phyloP scores from a whole-genome alignment of 108 stramenopile genomes.

The Conticribra weissflogii region DNA sequence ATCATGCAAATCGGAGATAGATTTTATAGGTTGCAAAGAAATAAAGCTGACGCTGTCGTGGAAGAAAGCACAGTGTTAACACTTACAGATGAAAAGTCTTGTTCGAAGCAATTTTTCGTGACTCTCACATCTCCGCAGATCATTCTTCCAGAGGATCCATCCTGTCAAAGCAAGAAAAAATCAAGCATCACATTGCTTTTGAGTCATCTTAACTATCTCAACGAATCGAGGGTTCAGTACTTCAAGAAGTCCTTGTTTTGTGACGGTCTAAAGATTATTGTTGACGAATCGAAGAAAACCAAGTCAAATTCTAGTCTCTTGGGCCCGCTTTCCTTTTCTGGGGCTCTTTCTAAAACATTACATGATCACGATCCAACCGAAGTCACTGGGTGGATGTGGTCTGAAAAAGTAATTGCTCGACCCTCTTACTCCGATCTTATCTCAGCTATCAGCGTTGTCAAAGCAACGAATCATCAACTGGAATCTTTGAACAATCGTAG shows the following conservation, averaged over 20 bases:
- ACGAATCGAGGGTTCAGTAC: constrained; percentile 18
- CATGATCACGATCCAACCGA: neutral
- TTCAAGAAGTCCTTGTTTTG: constrained; percentile 9
- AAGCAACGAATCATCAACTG: neutral
- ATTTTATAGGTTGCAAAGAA: constrained; percentile 55
- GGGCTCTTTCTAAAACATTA: neutral
- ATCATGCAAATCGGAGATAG: constrained; percentile 76
- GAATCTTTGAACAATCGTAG: neutral
- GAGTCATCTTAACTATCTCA: constrained; percentile 56
- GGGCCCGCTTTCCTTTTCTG: constrained; percentile 13
- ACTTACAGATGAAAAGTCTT: constrained; percentile 3
- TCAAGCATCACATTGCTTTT: constrained; percentile 51
- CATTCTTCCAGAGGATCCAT: constrained; percentile 40
- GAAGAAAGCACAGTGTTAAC: too few relatives aligned
- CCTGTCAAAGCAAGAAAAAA: neutral
- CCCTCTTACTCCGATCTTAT: constrained; percentile 70
- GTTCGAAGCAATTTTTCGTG: constrained; percentile 55
- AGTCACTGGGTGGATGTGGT: constrained; percentile 24
- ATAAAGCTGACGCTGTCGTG: too few relatives aligned
- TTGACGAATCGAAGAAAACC: constrained; percentile 8
- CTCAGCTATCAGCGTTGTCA: constrained; percentile 59
- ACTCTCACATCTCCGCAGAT: constrained; percentile 57
- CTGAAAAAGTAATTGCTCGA: constrained; percentile 55
- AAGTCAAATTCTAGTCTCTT: constrained; percentile 10
- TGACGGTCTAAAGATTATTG: constrained; percentile 28